These are phyloP conservation scores for Beta lomatogona DNA, from an alignment of 179 eudicot species.

Conservation along the genomic window DNA sequence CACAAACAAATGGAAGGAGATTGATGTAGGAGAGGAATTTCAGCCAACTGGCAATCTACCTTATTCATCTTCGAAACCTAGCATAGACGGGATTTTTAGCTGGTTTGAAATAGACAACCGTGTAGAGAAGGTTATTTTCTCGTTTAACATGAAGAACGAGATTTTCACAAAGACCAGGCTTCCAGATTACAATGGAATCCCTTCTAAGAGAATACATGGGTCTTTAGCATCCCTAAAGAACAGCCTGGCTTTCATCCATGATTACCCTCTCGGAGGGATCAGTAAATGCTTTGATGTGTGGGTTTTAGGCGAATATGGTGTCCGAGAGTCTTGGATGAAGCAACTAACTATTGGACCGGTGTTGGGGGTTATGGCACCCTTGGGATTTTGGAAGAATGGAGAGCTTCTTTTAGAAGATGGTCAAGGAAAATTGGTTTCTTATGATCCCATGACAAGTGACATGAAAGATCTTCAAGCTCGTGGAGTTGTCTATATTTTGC, in stretches of 20 bases:
- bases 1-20: conserved; percentile 23
- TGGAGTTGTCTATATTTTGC: neutral
- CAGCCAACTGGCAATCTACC: conserved; percentile 36
- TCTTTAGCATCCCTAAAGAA: conserved; percentile 31
- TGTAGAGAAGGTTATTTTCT: conserved; percentile 38
- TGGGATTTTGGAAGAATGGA: conserved; percentile 32
- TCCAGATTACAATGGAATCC: conserved; percentile 35
- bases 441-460: conserved; percentile 14
- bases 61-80: conserved; percentile 25
- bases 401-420: conserved; percentile 36
- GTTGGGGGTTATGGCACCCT: conserved; percentile 24
- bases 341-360: conserved; percentile 33
- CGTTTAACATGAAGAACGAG: conserved; percentile 39
- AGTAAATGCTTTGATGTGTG: conserved; percentile 38
- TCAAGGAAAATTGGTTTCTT: conserved; percentile 17
- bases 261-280: conserved; percentile 26
- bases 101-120: conserved; percentile 42
- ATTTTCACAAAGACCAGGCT: conserved; percentile 34
- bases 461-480: conserved; percentile 15
- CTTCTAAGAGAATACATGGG: conserved; percentile 37
- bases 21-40: conserved; percentile 34
- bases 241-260: conserved; percentile 39
- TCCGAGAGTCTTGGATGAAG: conserved; percentile 38
- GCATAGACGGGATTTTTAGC: conserved; percentile 29
- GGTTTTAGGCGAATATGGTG: conserved; percentile 48